Evolutionary conservation across 306 rosid genomes (phyloP).

Genomic region (Abrus precatorius): DNA sequence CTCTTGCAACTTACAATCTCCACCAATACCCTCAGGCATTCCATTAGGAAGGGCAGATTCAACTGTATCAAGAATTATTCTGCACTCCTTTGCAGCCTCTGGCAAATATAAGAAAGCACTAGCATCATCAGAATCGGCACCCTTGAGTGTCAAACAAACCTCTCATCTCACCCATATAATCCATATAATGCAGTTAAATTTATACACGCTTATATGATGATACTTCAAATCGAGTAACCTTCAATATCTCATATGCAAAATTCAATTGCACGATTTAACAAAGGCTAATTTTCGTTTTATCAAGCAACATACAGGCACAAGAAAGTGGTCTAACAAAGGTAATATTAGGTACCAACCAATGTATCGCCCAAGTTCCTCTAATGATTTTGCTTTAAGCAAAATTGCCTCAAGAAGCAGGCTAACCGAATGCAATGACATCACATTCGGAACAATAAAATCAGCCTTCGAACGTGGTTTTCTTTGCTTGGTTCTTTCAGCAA

Average conservation of each 20-base stretch:
- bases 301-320: constrained; percentile 17
- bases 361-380: constrained; percentile 72
- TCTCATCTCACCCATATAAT: background rate
- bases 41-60: constrained; percentile 82
- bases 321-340: constrained; percentile 3
- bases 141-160: background rate
- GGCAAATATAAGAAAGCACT: constrained; percentile 47
- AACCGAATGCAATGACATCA: constrained; percentile 84
- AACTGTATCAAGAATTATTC: constrained; percentile 74
- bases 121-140: constrained; percentile 27
- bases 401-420: constrained; percentile 90
- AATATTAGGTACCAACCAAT: constrained; percentile 63
- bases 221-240: constrained; percentile 5
- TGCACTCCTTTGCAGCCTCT: constrained; percentile 89
- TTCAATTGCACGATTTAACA: constrained; percentile 19
- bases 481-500: constrained; percentile 68
- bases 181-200: background rate
- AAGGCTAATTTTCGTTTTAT: background rate
- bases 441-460: constrained; percentile 52
- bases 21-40: constrained; percentile 67
- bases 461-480: constrained; percentile 65
- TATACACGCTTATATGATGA: background rate
- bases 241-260: constrained; percentile 18
- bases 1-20: constrained; percentile 87
- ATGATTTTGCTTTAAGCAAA: constrained; percentile 79